phyloP scores from a whole-genome alignment of 495 filamentous ascomycete species.

The Friedmanniomyces simplex region DNA sequence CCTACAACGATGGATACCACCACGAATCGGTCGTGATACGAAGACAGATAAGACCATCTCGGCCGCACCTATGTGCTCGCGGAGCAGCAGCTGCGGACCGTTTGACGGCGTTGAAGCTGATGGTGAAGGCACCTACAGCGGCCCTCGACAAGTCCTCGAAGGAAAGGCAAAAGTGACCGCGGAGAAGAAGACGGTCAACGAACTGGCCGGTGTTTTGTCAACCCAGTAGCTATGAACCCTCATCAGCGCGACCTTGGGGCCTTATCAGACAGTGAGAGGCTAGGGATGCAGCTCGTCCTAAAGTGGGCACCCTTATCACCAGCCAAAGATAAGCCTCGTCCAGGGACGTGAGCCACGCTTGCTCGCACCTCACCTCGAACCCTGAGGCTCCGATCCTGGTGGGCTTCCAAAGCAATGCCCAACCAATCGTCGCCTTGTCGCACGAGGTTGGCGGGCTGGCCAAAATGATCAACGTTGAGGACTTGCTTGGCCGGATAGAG shows the following conservation, averaged over 20 bases:
- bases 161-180: too few relatives aligned
- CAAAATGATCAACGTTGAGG: not conserved
- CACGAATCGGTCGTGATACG: too few relatives aligned
- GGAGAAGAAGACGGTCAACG: too few relatives aligned
- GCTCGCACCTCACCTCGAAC: not conserved
- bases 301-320: conserved; percentile 2
- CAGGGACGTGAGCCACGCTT: not conserved
- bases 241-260: not conserved
- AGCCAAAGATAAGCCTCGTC: conserved; percentile 6
- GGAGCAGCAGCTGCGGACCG: too few relatives aligned
- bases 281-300: not conserved
- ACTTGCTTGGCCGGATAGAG: not conserved
- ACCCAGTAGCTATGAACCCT: not conserved
- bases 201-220: too few relatives aligned
- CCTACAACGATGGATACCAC: too few relatives aligned
- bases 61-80: too few relatives aligned
- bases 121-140: too few relatives aligned
- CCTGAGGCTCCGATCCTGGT: not conserved
- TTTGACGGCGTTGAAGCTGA: too few relatives aligned
- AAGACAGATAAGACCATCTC: too few relatives aligned
- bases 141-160: too few relatives aligned
- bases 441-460: not conserved
- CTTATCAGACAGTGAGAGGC: conserved; percentile 3
- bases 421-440: not conserved
- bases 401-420: not conserved